Evolutionary conservation across 129 eudicot genomes (phyloP).

Genomic region (Apium graveolens): DNA sequence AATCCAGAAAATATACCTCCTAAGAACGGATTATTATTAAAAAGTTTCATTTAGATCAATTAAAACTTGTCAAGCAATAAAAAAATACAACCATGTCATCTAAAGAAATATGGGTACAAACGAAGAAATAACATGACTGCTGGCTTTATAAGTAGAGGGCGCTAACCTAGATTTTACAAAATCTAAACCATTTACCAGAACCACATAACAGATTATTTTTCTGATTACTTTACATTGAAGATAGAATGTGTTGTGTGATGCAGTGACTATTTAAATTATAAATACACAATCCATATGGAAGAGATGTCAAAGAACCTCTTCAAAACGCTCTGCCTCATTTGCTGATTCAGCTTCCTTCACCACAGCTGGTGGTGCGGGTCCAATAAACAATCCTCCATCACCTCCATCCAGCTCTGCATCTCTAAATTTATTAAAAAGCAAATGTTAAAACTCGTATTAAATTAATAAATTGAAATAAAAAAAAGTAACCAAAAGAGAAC

Average conservation of each 20-base stretch:
- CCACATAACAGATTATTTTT: neutral
- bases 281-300: neutral
- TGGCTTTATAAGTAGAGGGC: neutral
- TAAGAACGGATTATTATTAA: neutral
- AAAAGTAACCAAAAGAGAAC: neutral
- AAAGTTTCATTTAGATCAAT: neutral
- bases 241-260: neutral
- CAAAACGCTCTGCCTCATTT: constrained; percentile 99
- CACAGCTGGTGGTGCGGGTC: constrained; percentile 99
- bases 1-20: neutral
- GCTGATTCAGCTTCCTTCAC: constrained; percentile 84
- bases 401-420: constrained; percentile 81
- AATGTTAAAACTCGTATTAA: constrained; percentile 5
- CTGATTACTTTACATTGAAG: neutral
- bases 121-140: neutral
- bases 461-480: neutral
- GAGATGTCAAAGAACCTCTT: constrained; percentile 52
- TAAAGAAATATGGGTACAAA: neutral
- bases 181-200: neutral
- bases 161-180: neutral
- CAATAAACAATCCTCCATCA: constrained; percentile 51
- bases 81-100: neutral
- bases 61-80: neutral
- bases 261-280: neutral
- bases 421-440: constrained; percentile 32